phyloP scores from a whole-genome alignment of 352 stramenopile genomes.

The Halophytophthora polymorphica region DNA sequence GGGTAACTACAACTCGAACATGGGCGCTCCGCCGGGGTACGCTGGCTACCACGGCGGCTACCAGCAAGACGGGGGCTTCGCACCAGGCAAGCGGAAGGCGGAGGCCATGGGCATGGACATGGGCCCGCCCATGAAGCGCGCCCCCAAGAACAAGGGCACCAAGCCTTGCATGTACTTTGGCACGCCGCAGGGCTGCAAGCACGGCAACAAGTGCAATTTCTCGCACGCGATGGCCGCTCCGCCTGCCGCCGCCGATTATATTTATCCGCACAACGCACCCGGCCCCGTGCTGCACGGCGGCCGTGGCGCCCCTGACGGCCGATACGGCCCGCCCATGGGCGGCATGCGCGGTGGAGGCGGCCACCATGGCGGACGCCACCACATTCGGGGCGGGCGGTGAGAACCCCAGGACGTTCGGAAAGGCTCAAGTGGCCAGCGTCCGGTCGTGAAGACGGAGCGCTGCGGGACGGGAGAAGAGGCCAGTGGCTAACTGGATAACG shows the following conservation, averaged over 20 bases:
- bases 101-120: slow-evolving; percentile 30
- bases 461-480: not conserved
- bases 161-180: slow-evolving; percentile 74
- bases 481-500: not conserved
- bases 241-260: slow-evolving; percentile 46
- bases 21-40: too few relatives aligned
- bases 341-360: slow-evolving; percentile 36
- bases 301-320: slow-evolving; percentile 26
- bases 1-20: too few relatives aligned
- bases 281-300: slow-evolving; percentile 23
- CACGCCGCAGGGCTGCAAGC: slow-evolving; percentile 63
- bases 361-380: slow-evolving; percentile 25
- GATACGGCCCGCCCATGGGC: slow-evolving; percentile 37
- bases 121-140: slow-evolving; percentile 39
- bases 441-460: not conserved
- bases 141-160: slow-evolving; percentile 42
- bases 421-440: not conserved
- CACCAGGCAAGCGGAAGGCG: slow-evolving; percentile 43
- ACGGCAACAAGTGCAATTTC: slow-evolving; percentile 67
- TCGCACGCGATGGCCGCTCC: slow-evolving; percentile 44
- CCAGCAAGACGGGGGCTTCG: slow-evolving; percentile 21
- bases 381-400: slow-evolving; percentile 63
- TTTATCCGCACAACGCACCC: slow-evolving; percentile 49
- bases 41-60: slow-evolving; percentile 26
- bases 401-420: not conserved